Conservation (phyloP, 176 grass and related monocot genomes). For the Carex kokanica region DNA sequence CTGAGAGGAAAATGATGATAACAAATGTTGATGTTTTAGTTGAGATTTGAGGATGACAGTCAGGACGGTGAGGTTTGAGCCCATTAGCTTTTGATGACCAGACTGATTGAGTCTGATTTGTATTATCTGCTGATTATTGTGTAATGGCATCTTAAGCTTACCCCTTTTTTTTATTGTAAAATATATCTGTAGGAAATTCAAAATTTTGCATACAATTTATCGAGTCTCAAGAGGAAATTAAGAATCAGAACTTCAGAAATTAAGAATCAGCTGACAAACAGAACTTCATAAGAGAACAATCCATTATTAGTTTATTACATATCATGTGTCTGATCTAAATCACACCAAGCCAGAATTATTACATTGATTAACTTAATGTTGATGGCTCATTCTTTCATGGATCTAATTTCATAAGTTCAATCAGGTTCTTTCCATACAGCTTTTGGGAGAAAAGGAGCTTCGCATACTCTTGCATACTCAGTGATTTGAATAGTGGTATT, state of each 20-base stretch:
- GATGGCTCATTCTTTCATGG: neutral
- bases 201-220: neutral
- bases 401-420: conserved; percentile 26
- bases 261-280: neutral
- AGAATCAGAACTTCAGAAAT: neutral
- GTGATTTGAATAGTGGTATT: conserved; percentile 15
- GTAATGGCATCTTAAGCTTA: neutral
- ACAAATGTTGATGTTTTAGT: neutral
- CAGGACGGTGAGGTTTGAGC: neutral
- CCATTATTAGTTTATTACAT: neutral
- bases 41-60: neutral
- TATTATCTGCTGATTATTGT: neutral
- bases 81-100: neutral
- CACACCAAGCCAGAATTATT: neutral
- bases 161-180: neutral
- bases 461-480: conserved; percentile 7
- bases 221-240: neutral
- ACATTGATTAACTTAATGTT: neutral
- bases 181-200: neutral
- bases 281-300: neutral
- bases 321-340: neutral
- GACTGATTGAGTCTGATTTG: neutral
- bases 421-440: conserved; percentile 24
- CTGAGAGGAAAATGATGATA: neutral
- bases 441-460: conserved; percentile 28